Evolutionary conservation across 164 flowering plant species (phyloP), one percentile per base, ranked within the genome.

Genomic region (Amborella trichopoda): DNA sequence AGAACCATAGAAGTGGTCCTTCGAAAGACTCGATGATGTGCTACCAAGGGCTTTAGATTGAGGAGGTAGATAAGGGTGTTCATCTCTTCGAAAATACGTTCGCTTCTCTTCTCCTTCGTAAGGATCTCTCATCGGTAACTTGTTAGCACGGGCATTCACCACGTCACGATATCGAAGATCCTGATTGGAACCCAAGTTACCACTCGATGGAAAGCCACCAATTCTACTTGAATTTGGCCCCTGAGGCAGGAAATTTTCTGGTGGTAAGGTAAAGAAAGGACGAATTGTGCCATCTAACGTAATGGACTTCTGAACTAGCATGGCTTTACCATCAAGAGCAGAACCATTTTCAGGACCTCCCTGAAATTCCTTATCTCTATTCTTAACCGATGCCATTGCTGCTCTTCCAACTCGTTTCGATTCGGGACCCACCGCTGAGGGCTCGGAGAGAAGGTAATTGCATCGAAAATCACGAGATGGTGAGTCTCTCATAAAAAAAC

Each of bases 231-330:
- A 22, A 38, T 38, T 38, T 16, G 20, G 16, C 2, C 20, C 41
- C 16, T 38, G 21, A 12, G 20, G 2, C 4, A 22, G 41, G 41
- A 16, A 38, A 4, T 22, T 38, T 24, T 38, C 52, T 2, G 55
- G 34, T 30, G 58, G 70, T 24, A 54, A 36, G 5, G 42, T 18
- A 34, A 38, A 40, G 46, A 44, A 61, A 21, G 42, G 41, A 20
- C 34, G 47, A 10, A 18, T n/a, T 2, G 27, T 16, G 40, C 66
- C 57, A 42, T 51, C 63, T 10, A 53, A 3, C 37, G 33, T 21
- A 52, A 56, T 5, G 5, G 65, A 50, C 39, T 61, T 65, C 37
- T 49, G 52, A 50, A 44, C 25, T 13, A 46, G 34, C 38, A 42
- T 32, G 3, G 52, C 55, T 3, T 28, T 43, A 23, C 40, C 60